Conservation (phyloP, 2,329 filamentous ascomycete genomes). For the Cladophialophora psammophila region DNA sequence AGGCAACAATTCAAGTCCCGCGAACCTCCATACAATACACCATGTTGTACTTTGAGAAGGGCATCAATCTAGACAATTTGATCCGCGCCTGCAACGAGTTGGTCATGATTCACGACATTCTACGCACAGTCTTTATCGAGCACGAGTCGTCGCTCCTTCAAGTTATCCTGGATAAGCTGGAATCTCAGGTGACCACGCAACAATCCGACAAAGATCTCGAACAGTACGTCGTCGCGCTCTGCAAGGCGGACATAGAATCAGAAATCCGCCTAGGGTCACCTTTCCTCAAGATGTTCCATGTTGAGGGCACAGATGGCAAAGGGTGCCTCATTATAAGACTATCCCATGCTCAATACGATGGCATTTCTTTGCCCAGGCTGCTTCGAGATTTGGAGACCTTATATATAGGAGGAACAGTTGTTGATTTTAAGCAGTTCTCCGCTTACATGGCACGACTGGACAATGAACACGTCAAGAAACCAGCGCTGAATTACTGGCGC, state of each 20-base stretch:
- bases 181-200: constrained; percentile 60
- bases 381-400: constrained; percentile 67
- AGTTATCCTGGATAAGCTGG: constrained; percentile 65
- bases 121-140: constrained; percentile 70
- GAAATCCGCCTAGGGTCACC: constrained; percentile 65
- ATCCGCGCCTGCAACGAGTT: constrained; percentile 57
- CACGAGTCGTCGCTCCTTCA: constrained; percentile 60
- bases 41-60: constrained; percentile 66
- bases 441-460: constrained; percentile 53
- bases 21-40: constrained; percentile 71
- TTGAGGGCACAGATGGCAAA: constrained; percentile 54
- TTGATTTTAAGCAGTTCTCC: constrained; percentile 54
- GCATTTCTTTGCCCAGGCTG: constrained; percentile 69
- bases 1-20: constrained; percentile 63
- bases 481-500: constrained; percentile 61
- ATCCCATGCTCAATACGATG: constrained; percentile 74
- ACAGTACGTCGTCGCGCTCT: constrained; percentile 62
- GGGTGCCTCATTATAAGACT: constrained; percentile 64
- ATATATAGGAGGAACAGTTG: constrained; percentile 51
- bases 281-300: constrained; percentile 64
- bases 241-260: constrained; percentile 63
- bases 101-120: constrained; percentile 67
- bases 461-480: constrained; percentile 54
- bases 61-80: constrained; percentile 59
- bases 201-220: constrained; percentile 57